Conservation (phyloP, 129 eudicot genomes). For the Kitagawia praeruptora region DNA sequence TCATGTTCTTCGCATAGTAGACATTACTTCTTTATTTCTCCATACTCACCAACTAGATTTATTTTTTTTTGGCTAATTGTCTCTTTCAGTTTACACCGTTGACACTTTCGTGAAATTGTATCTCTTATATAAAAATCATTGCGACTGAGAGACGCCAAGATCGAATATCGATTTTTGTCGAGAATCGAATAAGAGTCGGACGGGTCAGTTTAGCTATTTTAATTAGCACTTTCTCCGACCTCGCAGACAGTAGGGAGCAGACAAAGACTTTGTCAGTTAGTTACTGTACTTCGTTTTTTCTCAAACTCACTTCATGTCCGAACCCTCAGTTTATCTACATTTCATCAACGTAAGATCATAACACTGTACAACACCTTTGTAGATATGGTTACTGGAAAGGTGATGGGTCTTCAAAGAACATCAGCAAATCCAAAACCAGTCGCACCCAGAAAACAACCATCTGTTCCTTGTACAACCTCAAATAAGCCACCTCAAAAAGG, state of each 20-base stretch:
- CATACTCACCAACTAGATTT: neutral
- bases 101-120: too few relatives aligned
- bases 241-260: too few relatives aligned
- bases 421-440: constrained; percentile 25
- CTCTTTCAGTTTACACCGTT: neutral
- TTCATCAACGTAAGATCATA: neutral
- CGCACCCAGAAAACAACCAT: constrained; percentile 25
- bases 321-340: neutral
- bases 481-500: constrained; percentile 42
- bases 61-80: neutral
- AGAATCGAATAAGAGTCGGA: too few relatives aligned
- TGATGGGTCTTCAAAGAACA: constrained; percentile 65
- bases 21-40: neutral
- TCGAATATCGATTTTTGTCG: too few relatives aligned
- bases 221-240: too few relatives aligned
- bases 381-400: constrained; percentile 70
- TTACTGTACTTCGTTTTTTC: too few relatives aligned
- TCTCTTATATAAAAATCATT: too few relatives aligned
- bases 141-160: too few relatives aligned
- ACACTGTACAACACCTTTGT: neutral
- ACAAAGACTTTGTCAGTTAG: too few relatives aligned
- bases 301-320: too few relatives aligned
- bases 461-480: constrained; percentile 17
- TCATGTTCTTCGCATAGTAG: neutral
- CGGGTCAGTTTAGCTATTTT: too few relatives aligned